These are phyloP conservation scores for Skeletonema tropicum DNA, from an alignment of 108 stramenopile genomes.

Conservation along the genomic window DNA sequence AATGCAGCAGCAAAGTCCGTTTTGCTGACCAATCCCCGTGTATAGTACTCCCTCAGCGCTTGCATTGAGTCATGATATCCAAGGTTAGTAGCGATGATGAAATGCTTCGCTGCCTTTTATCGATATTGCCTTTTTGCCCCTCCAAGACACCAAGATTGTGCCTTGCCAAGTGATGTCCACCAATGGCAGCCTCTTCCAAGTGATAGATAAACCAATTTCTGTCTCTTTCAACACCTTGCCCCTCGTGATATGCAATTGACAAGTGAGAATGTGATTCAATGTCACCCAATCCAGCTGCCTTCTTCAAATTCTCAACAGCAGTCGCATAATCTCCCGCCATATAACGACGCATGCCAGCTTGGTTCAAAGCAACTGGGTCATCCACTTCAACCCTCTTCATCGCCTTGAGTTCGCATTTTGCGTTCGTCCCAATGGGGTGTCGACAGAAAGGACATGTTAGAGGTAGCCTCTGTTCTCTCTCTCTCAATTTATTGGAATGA, in stretches of 20 bases:
- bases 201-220: not conserved
- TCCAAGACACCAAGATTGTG: not conserved
- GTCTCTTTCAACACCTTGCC: not conserved
- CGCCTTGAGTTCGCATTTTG: not conserved
- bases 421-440: not conserved
- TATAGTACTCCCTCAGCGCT: not conserved
- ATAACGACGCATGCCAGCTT: not conserved
- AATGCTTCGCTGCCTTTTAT: not conserved
- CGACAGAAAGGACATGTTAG: not conserved
- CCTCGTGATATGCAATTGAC: not conserved
- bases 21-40: not conserved
- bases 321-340: not conserved
- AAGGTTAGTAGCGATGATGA: not conserved
- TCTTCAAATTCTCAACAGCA: not conserved
- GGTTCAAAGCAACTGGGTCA: not conserved
- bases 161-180: not conserved
- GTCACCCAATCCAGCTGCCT: not conserved
- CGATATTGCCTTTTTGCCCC: not conserved
- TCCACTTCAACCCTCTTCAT: not conserved
- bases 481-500: not conserved
- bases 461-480: not conserved
- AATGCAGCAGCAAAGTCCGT: not conserved
- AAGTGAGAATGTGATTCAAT: not conserved
- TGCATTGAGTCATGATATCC: not conserved
- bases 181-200: not conserved